phyloP scores from a whole-genome alignment of 805 yeast species.

The Debaryomyces castellii region DNA sequence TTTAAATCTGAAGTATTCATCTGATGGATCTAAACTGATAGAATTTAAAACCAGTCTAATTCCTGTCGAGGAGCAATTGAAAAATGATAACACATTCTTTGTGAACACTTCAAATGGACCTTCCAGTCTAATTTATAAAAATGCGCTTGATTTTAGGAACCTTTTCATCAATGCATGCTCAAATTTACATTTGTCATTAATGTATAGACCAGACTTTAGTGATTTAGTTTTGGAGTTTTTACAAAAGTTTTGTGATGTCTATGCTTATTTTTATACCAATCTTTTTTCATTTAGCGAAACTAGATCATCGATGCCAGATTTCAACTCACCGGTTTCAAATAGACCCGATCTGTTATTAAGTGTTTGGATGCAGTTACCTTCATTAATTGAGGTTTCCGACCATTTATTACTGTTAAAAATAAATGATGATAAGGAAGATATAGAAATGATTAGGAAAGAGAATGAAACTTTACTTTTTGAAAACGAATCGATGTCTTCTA shows the following conservation, averaged over 20 bases:
- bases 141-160: slow-evolving; percentile 46
- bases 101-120: neutral
- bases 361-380: slow-evolving; percentile 33
- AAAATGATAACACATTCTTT: neutral
- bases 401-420: slow-evolving; percentile 11
- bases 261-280: slow-evolving; percentile 32
- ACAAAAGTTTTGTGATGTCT: slow-evolving; percentile 33
- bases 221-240: slow-evolving; percentile 38
- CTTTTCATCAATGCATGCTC: slow-evolving; percentile 50
- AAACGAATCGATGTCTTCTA: slow-evolving; percentile 12
- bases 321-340: slow-evolving; percentile 4
- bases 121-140: slow-evolving; percentile 28
- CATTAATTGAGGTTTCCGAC: slow-evolving; percentile 24
- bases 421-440: slow-evolving; percentile 10
- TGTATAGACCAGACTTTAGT: slow-evolving; percentile 57
- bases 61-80: slow-evolving; percentile 25
- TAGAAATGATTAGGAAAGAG: slow-evolving; percentile 21
- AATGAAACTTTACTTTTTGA: slow-evolving; percentile 25
- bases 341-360: slow-evolving; percentile 26
- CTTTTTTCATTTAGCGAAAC: slow-evolving; percentile 32
- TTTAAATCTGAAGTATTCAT: slow-evolving; percentile 2
- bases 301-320: neutral
- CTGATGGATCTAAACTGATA: slow-evolving; percentile 2
- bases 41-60: slow-evolving; percentile 28
- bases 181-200: slow-evolving; percentile 58